Base-by-base conservation (phyloP, 192 early-diverging fungal genomes). In the Podila verticillata region DNA sequence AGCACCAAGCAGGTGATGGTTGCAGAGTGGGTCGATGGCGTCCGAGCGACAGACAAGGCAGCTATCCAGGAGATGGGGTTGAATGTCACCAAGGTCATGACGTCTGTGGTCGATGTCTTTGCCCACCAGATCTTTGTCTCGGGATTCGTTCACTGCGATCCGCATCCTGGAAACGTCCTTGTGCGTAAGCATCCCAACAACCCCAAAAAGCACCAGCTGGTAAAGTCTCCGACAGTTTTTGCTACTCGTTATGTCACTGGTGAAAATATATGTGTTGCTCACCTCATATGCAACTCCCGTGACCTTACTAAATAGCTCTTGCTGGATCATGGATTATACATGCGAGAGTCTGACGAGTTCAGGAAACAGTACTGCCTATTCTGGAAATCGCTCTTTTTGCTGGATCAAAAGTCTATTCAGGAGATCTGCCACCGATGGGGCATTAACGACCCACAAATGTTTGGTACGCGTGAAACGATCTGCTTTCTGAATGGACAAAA, bases 241-340 rank as follows among this genome's bases (percentile, higher is more conserved):
- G 13, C 59, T 34, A 7, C 19, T 58, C 13, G n/a, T 3, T 39
- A 15, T 54, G 7, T 59, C 26, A 47, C 10, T 47, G 0, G 17
- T 17, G 22, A 20, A 61, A 24, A 24, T 34, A 32, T 29, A 10
- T 4, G 7, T 7, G 22, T 8, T 10, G 9, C 19, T 39, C 19
- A 24, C 15, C 6, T 39, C 39, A 8, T 35, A 44, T 63, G 24
- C 39, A 63, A 8, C 0, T 19, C 4, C 10, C 15, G 57, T n/a
- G 22, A n/a, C n/a, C 47, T 57, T 24, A 10, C 6, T 35, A 22
- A 3, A 32, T 75, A 95, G 26, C 92, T 96, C 7, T 79, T 98
- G 9, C 84, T 98, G 57, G 97, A 98, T 61, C 97, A 98, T 81
- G 97, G 97, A 6, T 89, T 98, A 20, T 98, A 96, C 68, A 89